Base-by-base conservation (phyloP, 148 eudicot genomes). In the Cornus kousa region DNA sequence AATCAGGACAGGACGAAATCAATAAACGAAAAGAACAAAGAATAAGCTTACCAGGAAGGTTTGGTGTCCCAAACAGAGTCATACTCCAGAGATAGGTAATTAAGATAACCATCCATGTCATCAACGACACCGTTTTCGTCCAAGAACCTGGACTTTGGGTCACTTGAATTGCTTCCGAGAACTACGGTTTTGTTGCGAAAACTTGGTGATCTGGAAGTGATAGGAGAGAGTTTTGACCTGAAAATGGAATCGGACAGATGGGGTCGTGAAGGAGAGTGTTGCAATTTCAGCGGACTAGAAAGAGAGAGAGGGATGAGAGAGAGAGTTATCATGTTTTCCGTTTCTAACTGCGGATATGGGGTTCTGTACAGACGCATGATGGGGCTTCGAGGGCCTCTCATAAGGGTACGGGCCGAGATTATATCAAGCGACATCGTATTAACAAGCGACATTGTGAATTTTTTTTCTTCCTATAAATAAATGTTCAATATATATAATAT, bases 21-120 rank as follows among this genome's bases (percentile, higher is more conserved):
- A 57, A 57, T 2, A 57, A 57, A 13, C 13, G 64, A 57, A 9
- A 64, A 66, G 67, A 23, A 60, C 64, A 24, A 5, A 24, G 64
- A 33, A 33, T 16, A 67, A 59, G 17, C 77, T 66, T 76, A 93
- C 99, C 99, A 96, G 16, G 89, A 83, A 67, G 99, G 99, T 73
- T 96, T 95, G 80, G 99, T 95, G 82, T 95, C 99, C 99, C 99
- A 95, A 83, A 95, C 99, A 68, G 98, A 90, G 67, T 96, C 99
- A 74, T 96, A 96, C 80, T 96, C 99, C 5, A 96, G 98, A 70
- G 99, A 93, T 19, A 93, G 93, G 19, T 87, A 81, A 82, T 92
- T 92, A 73, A 96, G 92, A 73, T 90, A 92, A 59, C 88, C 89
- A 77, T 96, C 97, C 97, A 91, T 87, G 73, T 95, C 99, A 28